These are phyloP conservation scores for Epithele typhae DNA, from an alignment of 768 basidiomycete genomes.

Conservation along the genomic window DNA sequence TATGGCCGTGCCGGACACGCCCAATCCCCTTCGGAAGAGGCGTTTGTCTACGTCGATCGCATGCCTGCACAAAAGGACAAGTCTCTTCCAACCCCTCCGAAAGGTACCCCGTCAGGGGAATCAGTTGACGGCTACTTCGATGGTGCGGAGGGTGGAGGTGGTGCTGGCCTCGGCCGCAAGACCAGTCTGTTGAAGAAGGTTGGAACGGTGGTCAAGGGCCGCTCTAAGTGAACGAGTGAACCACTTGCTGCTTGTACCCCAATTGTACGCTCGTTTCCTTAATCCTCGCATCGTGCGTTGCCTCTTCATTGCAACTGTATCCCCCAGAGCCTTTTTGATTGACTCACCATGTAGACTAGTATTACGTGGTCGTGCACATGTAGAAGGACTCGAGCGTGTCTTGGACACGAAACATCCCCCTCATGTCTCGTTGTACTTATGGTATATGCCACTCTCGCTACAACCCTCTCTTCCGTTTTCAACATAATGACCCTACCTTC, in stretches of 20 bases:
- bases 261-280: slow-evolving; percentile 10
- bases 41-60: slow-evolving; percentile 62
- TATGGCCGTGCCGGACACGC: slow-evolving; percentile 39
- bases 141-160: slow-evolving; percentile 27
- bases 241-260: not conserved
- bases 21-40: slow-evolving; percentile 40
- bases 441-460: slow-evolving; percentile 3
- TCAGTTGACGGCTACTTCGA: slow-evolving; percentile 48
- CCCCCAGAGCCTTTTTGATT: slow-evolving; percentile 6
- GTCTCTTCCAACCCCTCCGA: slow-evolving; percentile 44
- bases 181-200: slow-evolving; percentile 79
- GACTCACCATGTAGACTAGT: slow-evolving; percentile 16
- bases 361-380: slow-evolving; percentile 11
- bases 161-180: slow-evolving; percentile 57
- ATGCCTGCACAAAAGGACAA: slow-evolving; percentile 43
- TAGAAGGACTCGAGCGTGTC: slow-evolving; percentile 12
- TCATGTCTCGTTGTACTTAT: not conserved
- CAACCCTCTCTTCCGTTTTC: slow-evolving; percentile 4
- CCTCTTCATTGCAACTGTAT: not conserved
- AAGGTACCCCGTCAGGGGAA: slow-evolving; percentile 29
- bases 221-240: slow-evolving; percentile 34
- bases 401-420: not conserved
- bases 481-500: slow-evolving; percentile 6
- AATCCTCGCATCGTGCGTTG: slow-evolving; percentile 5
- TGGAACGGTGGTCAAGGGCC: slow-evolving; percentile 59